Evolutionary conservation across 352 stramenopile genomes (phyloP), one percentile per base, ranked within the genome.

Genomic region (Globisporangium cystogenes): DNA sequence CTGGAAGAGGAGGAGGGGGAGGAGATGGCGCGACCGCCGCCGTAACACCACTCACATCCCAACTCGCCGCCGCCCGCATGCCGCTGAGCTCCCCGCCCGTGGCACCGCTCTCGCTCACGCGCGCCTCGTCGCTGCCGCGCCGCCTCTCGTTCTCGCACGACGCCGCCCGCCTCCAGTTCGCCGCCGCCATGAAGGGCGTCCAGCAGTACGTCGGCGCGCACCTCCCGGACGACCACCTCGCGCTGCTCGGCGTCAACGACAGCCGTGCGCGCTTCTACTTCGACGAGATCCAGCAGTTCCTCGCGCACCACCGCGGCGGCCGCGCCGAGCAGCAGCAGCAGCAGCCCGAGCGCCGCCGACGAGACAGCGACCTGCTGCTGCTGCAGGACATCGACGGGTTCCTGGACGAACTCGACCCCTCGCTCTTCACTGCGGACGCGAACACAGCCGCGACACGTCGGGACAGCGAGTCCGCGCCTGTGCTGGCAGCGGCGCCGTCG

Each of bases 281-380:
- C 49, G 72, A 76, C 18, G 72, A 83, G 65, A 83, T 83, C 57
- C 72, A 83, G 59, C 60, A 73, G 12, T 83, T 78, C 47, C 59
- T 83, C 7, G 65, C 69, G 41, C 72, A 65, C 46, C 39, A 44
- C 39, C 18, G 39, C 18, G 20, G 39, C 39, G 8, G n/a, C 1
- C 77, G 76, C 36, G 54, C 44, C 39, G 70, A 44, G 40, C 53
- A 43, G 16, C 42, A 45, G 44, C 42, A 45, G 20, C 16, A 23
- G 1, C 14, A 24, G 27, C 27, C 15, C n/a, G 4, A 15, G 4
- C 5, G 21, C 3, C 21, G 26, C 3, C 49, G 49, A 36, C 40
- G 31, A 39, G 49, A 55, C 43, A 58, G 56, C 48, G 58, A 69
- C 40, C 53, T 77, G 35, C 70, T 81, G 41, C 55, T 81, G 31